Conservation (phyloP, 768 basidiomycete species). For the Trametes maxima region DNA sequence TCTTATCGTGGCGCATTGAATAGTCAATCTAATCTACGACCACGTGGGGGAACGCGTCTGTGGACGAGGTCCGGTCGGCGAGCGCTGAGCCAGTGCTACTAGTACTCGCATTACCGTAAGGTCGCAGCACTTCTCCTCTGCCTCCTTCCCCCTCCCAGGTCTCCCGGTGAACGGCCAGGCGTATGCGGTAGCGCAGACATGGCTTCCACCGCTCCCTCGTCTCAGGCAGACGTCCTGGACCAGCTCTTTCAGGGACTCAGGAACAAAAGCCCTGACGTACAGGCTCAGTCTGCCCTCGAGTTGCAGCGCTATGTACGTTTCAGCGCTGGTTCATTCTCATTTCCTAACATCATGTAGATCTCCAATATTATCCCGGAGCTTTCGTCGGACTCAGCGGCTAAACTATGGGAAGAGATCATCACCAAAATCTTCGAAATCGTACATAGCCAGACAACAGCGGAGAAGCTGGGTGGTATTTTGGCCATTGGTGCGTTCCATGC, state of each 20-base stretch:
- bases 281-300: conserved; percentile 69
- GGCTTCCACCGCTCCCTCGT: conserved; percentile 60
- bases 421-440: conserved; percentile 82
- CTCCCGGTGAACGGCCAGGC: not conserved
- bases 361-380: conserved; percentile 74
- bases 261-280: conserved; percentile 63
- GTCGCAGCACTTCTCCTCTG: too few relatives aligned
- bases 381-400: conserved; percentile 77
- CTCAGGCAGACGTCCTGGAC: conserved; percentile 63
- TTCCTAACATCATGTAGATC: conserved; percentile 49
- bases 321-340: not conserved
- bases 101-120: too few relatives aligned
- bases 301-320: conserved; percentile 71
- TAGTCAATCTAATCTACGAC: too few relatives aligned
- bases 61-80: too few relatives aligned
- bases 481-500: conserved; percentile 70
- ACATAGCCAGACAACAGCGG: conserved; percentile 75
- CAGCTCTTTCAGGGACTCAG: conserved; percentile 69
- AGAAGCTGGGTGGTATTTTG: conserved; percentile 83
- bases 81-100: too few relatives aligned
- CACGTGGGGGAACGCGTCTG: too few relatives aligned
- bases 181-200: conserved; percentile 37
- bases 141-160: not conserved
- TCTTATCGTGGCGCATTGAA: too few relatives aligned
- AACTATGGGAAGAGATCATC: conserved; percentile 86